These are phyloP conservation scores for Aspergillus homomorphus DNA, from an alignment of 495 filamentous ascomycete species.

Conservation along the genomic window DNA sequence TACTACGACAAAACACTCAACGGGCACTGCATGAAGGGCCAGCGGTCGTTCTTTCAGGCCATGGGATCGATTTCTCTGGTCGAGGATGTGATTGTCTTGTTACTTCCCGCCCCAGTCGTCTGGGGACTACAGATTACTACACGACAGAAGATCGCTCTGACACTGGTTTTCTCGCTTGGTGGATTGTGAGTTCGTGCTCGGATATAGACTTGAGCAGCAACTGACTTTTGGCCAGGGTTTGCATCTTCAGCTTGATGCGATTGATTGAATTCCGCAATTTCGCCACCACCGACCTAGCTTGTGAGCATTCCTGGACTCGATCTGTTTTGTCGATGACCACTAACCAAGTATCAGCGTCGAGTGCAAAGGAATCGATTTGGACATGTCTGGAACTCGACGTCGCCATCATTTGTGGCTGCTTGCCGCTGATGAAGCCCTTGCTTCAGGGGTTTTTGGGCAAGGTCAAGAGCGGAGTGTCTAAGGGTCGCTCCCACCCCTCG, in stretches of 20 bases:
- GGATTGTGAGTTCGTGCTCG: conserved; percentile 13
- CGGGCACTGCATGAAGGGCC: conserved; percentile 26
- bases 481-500: conserved; percentile 10
- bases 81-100: conserved; percentile 34
- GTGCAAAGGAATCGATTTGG: conserved; percentile 44
- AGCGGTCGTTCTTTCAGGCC: conserved; percentile 17
- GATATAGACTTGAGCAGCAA: neutral
- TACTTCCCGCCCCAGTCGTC: conserved; percentile 34
- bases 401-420: conserved; percentile 44
- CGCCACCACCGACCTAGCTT: conserved; percentile 18
- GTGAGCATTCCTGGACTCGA: conserved; percentile 7
- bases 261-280: conserved; percentile 22
- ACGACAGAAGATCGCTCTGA: conserved; percentile 27
- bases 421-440: conserved; percentile 33
- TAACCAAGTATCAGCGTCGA: conserved; percentile 8
- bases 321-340: neutral
- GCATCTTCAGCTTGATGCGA: conserved; percentile 25
- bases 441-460: conserved; percentile 12
- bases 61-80: conserved; percentile 24
- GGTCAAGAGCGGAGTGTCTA: conserved; percentile 10
- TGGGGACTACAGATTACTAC: conserved; percentile 20
- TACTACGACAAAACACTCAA: conserved; percentile 25
- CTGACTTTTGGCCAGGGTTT: conserved; percentile 14
- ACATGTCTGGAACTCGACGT: conserved; percentile 44
- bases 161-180: conserved; percentile 24